Conservation (phyloP, 2,329 filamentous ascomycete species). For the Talaromyces marneffei region DNA sequence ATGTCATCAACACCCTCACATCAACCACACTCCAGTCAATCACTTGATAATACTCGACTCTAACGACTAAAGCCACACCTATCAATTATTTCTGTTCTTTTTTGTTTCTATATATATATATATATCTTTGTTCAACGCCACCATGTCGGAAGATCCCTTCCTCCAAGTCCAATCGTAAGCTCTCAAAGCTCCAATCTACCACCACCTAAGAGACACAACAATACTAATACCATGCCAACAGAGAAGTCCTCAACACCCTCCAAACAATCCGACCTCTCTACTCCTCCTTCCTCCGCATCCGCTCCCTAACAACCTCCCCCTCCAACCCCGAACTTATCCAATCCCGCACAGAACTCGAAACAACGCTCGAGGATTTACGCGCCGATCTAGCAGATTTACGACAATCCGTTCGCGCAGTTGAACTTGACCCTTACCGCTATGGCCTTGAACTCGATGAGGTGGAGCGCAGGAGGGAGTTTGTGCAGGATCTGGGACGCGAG, state of each 20-base stretch:
- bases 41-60: background rate
- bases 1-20: background rate
- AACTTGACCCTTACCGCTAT: constrained; percentile 79
- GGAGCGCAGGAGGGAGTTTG: constrained; percentile 68
- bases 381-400: constrained; percentile 85
- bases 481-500: constrained; percentile 84
- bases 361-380: constrained; percentile 66
- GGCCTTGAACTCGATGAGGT: constrained; percentile 81
- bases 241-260: constrained; percentile 82
- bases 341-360: constrained; percentile 68
- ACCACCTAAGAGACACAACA: constrained; percentile 1
- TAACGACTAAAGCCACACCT: too few relatives aligned
- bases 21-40: background rate
- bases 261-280: constrained; percentile 78
- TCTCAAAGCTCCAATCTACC: background rate
- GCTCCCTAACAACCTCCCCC: constrained; percentile 67
- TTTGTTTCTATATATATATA: too few relatives aligned
- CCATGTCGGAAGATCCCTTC: constrained; percentile 37
- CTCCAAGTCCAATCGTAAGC: constrained; percentile 45
- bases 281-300: constrained; percentile 91
- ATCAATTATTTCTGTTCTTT: background rate
- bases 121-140: background rate
- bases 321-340: constrained; percentile 65
- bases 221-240: constrained; percentile 32
- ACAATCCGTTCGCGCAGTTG: constrained; percentile 79